Evolutionary conservation across 495 filamentous ascomycete species (phyloP).

Genomic region (Trichoderma gamsii): DNA sequence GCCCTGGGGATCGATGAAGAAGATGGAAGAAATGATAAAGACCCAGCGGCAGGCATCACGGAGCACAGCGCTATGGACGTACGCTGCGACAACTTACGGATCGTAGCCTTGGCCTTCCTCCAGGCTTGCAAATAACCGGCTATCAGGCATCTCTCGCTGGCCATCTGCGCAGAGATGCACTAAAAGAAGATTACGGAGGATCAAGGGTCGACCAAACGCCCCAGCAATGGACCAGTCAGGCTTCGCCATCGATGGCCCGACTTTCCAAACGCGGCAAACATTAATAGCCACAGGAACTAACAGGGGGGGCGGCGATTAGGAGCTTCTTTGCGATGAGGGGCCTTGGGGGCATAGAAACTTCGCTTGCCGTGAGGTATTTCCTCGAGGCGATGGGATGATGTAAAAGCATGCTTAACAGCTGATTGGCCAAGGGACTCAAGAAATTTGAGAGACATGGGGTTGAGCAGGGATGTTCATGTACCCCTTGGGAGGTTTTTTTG

Average conservation of each 20-base stretch:
- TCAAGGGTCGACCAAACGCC: slow-evolving; percentile 5
- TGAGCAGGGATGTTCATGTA: slow-evolving; percentile 3
- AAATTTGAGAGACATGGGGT: slow-evolving; percentile 13
- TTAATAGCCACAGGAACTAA: neutral
- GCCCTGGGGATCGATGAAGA: neutral
- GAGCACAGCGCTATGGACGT: neutral
- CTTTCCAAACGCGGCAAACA: slow-evolving; percentile 12
- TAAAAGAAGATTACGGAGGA: slow-evolving; percentile 13
- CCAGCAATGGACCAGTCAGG: neutral
- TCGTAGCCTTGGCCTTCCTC: neutral
- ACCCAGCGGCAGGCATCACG: neutral
- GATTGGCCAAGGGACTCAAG: neutral
- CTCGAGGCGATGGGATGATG: neutral
- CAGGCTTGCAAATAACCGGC: neutral
- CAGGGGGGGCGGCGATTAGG: neutral
- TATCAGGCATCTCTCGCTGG: slow-evolving; percentile 3
- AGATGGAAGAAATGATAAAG: neutral
- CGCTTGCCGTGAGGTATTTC: slow-evolving; percentile 10
- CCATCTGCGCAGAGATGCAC: neutral
- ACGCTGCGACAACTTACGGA: neutral
- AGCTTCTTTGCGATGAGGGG: slow-evolving; percentile 2
- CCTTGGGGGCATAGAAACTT: neutral
- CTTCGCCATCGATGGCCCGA: neutral
- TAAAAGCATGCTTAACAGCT: neutral
- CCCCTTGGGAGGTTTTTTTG: neutral